Base-by-base conservation (phyloP, 2,329 filamentous ascomycete species). In the Ascochyta lentis region DNA sequence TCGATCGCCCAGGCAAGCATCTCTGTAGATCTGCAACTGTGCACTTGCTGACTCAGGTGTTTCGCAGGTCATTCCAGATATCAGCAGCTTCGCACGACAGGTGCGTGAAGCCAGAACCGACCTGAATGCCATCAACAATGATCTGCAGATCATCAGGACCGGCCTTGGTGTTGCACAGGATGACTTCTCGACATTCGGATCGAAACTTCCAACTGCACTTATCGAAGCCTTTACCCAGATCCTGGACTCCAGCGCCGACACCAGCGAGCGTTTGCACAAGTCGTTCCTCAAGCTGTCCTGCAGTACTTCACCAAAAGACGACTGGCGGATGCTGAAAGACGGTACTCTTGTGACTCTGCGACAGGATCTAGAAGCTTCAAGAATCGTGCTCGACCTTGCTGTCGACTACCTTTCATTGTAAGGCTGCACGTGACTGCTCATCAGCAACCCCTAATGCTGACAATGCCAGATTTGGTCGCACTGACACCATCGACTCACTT, bases 121-220 rank as follows among this genome's bases (percentile, higher is more conserved):
- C n/a, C 61, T 73, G 27, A 72, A 70, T 46, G 61, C 61, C 8
- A 68, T 74, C 52, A 72, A 68, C 45, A 60, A 62, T 34, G 65
- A 73, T 35, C 63, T 74, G 27, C 55, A 72, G n/a, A 64, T 71
- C 26, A 67, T 73, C 55, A 68, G 64, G n/a, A 66, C 67, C 7
- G 67, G 66, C 1, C 60, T 74, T 16, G 68, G 70, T 45, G 65
- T 74, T 52, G 63, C 67, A 10, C 69, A 71, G 45, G 69, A 72
- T 50, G 71, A 74, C 49, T 71, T 73, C 46, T 65, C 69, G 4
- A 46, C 55, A 2, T 49, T 52, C 19, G 59, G 53, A 16, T 54
- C 58, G 3, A 61, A 54, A 8, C 31, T 72, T 23, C 69, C 69
- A 1, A n/a, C 47, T 0, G 58, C 65, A 8, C 58, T 72, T 16